Conservation (phyloP, 495 filamentous ascomycete species). For the Umbilicaria muhlenbergii region DNA sequence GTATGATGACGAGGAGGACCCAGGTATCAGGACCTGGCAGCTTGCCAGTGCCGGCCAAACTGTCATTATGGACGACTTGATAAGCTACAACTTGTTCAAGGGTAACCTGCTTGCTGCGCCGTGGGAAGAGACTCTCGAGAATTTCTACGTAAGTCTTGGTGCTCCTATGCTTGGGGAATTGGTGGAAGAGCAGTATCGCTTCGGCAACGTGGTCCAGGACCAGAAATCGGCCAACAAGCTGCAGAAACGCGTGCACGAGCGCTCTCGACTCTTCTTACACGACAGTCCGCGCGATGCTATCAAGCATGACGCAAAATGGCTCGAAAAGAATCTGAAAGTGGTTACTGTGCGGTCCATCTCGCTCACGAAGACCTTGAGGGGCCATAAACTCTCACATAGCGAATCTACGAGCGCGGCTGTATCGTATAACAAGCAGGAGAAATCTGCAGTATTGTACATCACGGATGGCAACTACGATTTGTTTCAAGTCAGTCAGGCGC, state of each 20-base stretch:
- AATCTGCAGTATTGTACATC: constrained; percentile 37
- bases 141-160: constrained; percentile 52
- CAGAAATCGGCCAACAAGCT: constrained; percentile 40
- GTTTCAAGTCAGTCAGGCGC: constrained; percentile 75
- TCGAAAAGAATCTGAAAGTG: constrained; percentile 75
- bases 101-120: constrained; percentile 67
- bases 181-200: constrained; percentile 30
- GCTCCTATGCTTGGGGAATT: constrained; percentile 26
- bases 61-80: constrained; percentile 75
- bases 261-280: constrained; percentile 74
- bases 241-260: constrained; percentile 67
- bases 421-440: constrained; percentile 33
- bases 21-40: constrained; percentile 59
- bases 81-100: constrained; percentile 71
- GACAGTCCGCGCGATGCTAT: constrained; percentile 52
- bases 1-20: constrained; percentile 51
- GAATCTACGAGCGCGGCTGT: constrained; percentile 53
- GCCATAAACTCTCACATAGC: constrained; percentile 45
- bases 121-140: constrained; percentile 72
- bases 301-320: constrained; percentile 72
- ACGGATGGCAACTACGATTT: constrained; percentile 51
- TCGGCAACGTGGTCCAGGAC: constrained; percentile 34
- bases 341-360: constrained; percentile 57
- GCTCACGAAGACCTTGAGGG: constrained; percentile 55
- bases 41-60: constrained; percentile 54